A percentile compares a stretch with the other conserved stretches of the same genome.
Conservation (phyloP, 306 rosid species). For the Carpinus viminea region DNA sequence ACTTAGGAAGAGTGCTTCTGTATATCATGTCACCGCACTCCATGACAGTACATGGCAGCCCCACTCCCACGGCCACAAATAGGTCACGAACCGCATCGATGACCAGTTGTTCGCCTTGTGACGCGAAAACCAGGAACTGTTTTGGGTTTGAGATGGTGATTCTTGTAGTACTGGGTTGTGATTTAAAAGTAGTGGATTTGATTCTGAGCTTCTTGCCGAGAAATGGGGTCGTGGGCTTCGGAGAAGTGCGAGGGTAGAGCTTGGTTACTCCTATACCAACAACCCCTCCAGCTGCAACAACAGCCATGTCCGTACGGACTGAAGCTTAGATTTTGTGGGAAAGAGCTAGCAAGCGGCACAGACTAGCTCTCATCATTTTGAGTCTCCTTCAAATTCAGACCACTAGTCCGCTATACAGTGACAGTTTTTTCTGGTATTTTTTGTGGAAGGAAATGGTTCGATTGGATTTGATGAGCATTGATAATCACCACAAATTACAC, state of each 20-base stretch:
- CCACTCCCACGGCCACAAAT: slow-evolving; percentile 85
- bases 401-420: slow-evolving; percentile 33
- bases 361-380: slow-evolving; percentile 5
- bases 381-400: slow-evolving; percentile 40
- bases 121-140: slow-evolving; percentile 30
- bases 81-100: slow-evolving; percentile 50
- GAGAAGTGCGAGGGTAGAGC: slow-evolving; percentile 45
- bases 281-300: slow-evolving; percentile 61
- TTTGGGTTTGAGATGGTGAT: slow-evolving; percentile 38
- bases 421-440: slow-evolving; percentile 46
- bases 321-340: slow-evolving; percentile 17
- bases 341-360: slow-evolving; percentile 7
- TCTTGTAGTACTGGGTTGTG: slow-evolving; percentile 15
- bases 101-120: slow-evolving; percentile 54
- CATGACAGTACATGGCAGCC: slow-evolving; percentile 92
- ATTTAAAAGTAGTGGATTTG: slow-evolving; percentile 28
- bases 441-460: slow-evolving; percentile 55
- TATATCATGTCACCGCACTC: slow-evolving; percentile 93
- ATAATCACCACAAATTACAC: slow-evolving; percentile 44
- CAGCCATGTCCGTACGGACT: slow-evolving; percentile 48
- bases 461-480: slow-evolving; percentile 35
- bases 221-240: slow-evolving; percentile 55
- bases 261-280: slow-evolving; percentile 51
- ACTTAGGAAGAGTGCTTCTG: slow-evolving; percentile 85
- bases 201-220: slow-evolving; percentile 54